phyloP scores from a whole-genome alignment of 495 filamentous ascomycete genomes.

The Daldinia caldariorum region DNA sequence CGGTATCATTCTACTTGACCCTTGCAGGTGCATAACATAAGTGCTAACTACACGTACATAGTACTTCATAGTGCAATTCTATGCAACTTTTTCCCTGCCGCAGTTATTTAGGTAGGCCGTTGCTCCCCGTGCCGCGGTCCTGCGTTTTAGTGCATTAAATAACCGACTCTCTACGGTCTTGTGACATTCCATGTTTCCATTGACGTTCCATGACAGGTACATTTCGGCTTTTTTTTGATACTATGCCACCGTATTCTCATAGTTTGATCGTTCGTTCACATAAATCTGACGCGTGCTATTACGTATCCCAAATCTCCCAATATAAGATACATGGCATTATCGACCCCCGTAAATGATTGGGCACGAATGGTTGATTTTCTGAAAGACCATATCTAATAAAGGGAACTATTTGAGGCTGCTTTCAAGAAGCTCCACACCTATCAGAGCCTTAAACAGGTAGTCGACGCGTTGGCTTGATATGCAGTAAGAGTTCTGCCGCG shows the following conservation, averaged over 20 bases:
- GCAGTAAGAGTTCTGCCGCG: constrained; percentile 32
- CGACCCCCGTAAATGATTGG: too few species aligned
- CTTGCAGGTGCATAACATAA: constrained; percentile 37
- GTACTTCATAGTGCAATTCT: not conserved
- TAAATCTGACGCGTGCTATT: not conserved
- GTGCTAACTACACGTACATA: constrained; percentile 19
- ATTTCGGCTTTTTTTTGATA: constrained; percentile 13
- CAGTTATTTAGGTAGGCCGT: constrained; percentile 41
- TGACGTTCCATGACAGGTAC: constrained; percentile 40
- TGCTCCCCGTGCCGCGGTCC: constrained; percentile 40
- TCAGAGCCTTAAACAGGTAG: not conserved
- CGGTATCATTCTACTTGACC: constrained; percentile 40
- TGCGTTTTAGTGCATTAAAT: constrained; percentile 46
- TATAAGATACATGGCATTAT: too few species aligned
- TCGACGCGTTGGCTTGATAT: constrained; percentile 8
- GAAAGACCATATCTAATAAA: not conserved
- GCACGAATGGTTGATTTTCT: not conserved
- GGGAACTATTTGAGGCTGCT: not conserved
- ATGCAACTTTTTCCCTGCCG: constrained; percentile 1
- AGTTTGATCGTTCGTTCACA: constrained; percentile 1
- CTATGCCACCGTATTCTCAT: constrained; percentile 3
- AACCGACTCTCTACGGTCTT: constrained; percentile 46
- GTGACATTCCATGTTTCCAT: constrained; percentile 45
- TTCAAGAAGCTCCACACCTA: not conserved
- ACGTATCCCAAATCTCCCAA: not conserved